phyloP scores from a whole-genome alignment of 2,329 filamentous ascomycete species.

The Pseudogymnoascus sp. region DNA sequence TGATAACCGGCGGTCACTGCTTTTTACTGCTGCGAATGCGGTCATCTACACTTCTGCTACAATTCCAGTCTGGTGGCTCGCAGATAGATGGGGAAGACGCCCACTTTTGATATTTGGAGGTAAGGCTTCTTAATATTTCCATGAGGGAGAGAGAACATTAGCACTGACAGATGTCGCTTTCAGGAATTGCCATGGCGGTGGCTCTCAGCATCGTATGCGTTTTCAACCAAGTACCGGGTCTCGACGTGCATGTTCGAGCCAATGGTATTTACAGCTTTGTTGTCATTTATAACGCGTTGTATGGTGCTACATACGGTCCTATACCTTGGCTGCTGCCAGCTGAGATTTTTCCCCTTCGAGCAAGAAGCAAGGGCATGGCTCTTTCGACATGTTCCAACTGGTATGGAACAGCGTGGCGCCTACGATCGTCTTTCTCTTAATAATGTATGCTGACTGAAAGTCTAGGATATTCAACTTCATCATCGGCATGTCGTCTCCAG shows the following conservation, averaged over 20 bases:
- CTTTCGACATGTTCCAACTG: slow-evolving; percentile 33
- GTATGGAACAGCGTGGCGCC: slow-evolving; percentile 15
- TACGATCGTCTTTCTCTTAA: slow-evolving; percentile 26
- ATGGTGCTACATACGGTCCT: slow-evolving; percentile 34
- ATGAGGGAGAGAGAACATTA: background rate
- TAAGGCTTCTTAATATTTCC: background rate
- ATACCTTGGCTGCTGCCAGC: slow-evolving; percentile 34
- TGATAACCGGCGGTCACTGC: slow-evolving; percentile 29
- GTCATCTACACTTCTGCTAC: slow-evolving; percentile 35
- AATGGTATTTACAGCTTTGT: slow-evolving; percentile 34
- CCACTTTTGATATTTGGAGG: slow-evolving; percentile 27
- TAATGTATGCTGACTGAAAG: slow-evolving; percentile 25
- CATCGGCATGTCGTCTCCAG: slow-evolving; percentile 35
- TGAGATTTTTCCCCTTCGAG: slow-evolving; percentile 31
- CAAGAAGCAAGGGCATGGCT: slow-evolving; percentile 34
- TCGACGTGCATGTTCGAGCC: slow-evolving; percentile 26
- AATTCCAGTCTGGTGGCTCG: slow-evolving; percentile 33
- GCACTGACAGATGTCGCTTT: slow-evolving; percentile 7
- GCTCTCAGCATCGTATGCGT: slow-evolving; percentile 32
- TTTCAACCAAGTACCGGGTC: slow-evolving; percentile 29
- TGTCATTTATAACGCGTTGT: slow-evolving; percentile 33
- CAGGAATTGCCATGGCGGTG: slow-evolving; percentile 29
- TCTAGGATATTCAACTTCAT: slow-evolving; percentile 15
- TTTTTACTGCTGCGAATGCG: slow-evolving; percentile 35
- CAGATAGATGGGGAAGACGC: slow-evolving; percentile 34